These are phyloP conservation scores for Fusarium algeriense DNA, from an alignment of 2,329 filamentous ascomycete species.

Conservation along the genomic window DNA sequence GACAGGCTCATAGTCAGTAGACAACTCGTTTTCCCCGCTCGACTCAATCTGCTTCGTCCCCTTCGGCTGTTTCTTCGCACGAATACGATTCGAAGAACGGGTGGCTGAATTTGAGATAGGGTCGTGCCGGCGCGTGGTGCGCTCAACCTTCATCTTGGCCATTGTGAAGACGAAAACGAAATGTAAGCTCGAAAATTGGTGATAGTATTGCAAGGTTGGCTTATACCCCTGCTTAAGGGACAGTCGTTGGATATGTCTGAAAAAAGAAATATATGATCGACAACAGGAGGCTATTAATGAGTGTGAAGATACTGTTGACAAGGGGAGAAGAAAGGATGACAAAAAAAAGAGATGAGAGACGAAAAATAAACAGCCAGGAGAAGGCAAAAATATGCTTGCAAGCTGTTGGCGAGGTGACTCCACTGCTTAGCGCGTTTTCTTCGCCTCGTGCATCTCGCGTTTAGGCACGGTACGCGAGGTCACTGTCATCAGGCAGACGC, in stretches of 20 bases:
- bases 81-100: conserved; percentile 4
- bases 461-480: conserved; percentile 5
- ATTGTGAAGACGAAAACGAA: conserved; percentile 4
- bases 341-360: conserved; percentile 13
- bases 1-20: not conserved
- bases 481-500: not conserved
- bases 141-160: conserved; percentile 8
- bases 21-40: not conserved
- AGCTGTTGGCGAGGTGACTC: not conserved
- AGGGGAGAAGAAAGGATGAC: not conserved
- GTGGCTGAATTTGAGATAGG: not conserved
- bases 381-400: not conserved
- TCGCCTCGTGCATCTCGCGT: not conserved
- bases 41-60: not conserved
- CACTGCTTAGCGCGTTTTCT: not conserved
- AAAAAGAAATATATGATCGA: not conserved
- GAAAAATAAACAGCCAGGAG: not conserved
- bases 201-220: not conserved
- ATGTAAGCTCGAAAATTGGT: not conserved
- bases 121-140: not conserved
- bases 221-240: conserved; percentile 15
- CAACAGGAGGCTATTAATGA: not conserved
- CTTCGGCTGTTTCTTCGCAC: not conserved
- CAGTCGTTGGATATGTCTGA: conserved; percentile 7
- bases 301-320: conserved; percentile 20